Evolutionary conservation across 805 yeast species (phyloP).

Genomic region (Metschnikowia arizonensis): DNA sequence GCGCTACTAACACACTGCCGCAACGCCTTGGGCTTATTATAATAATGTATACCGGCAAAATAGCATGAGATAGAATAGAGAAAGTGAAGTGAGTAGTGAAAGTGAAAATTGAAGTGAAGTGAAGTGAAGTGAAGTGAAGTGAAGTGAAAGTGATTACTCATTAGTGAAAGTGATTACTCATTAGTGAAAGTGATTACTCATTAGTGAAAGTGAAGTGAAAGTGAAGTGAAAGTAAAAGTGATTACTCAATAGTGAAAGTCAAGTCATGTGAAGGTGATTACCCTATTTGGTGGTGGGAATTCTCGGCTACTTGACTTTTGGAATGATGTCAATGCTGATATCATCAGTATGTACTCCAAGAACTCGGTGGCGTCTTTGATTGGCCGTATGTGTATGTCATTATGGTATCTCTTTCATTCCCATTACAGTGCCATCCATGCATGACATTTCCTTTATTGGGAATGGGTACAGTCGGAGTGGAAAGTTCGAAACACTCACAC

Average conservation of each 20-base stretch:
- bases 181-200: too few species aligned
- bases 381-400: conserved; percentile 59
- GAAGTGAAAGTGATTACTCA: too few species aligned
- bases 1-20: not conserved
- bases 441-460: conserved; percentile 50
- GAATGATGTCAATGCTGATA: conserved; percentile 72
- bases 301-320: conserved; percentile 77
- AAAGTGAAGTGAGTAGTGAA: too few species aligned
- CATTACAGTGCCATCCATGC: conserved; percentile 78
- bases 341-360: conserved; percentile 62
- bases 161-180: too few species aligned
- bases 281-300: conserved; percentile 64
- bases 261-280: too few species aligned
- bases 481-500: conserved; percentile 20
- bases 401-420: conserved; percentile 74
- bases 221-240: too few species aligned
- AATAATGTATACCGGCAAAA: not conserved
- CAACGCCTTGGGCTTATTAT: not conserved
- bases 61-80: too few species aligned
- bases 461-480: conserved; percentile 26
- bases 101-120: too few species aligned
- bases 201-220: too few species aligned
- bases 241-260: too few species aligned
- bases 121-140: too few species aligned
- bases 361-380: conserved; percentile 43